These are phyloP conservation scores for Podochytrium sp. DNA, from an alignment of 192 early-diverging fungal species.

Conservation along the genomic window DNA sequence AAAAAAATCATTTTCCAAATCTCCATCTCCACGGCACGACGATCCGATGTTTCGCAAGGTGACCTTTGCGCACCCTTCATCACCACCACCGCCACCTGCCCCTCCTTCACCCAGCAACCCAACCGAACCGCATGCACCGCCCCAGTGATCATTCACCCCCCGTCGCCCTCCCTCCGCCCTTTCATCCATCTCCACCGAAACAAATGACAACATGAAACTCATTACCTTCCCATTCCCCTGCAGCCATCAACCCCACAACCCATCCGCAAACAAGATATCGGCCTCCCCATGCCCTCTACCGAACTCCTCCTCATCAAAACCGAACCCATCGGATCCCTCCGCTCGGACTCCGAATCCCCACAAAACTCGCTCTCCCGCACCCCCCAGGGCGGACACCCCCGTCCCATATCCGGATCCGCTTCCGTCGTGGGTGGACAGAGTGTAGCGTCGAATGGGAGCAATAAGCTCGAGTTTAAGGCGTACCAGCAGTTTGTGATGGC, in stretches of 20 bases:
- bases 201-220: no score
- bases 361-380: neutral
- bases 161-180: no score
- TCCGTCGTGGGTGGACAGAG: neutral
- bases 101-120: no score
- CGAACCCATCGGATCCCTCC: constrained; percentile 1
- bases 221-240: neutral
- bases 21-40: no score
- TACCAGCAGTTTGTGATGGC: constrained; percentile 55
- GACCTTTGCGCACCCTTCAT: no score
- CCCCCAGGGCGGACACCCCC: neutral
- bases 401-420: neutral
- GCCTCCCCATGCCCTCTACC: neutral
- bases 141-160: no score
- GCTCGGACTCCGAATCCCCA: neutral
- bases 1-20: no score
- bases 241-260: neutral
- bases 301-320: constrained; percentile 25
- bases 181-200: no score
- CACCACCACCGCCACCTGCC: no score
- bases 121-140: no score
- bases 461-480: constrained; percentile 43
- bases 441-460: neutral
- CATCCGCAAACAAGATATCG: constrained; percentile 25
- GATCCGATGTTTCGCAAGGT: no score